phyloP scores from a whole-genome alignment of 2,329 filamentous ascomycete species.

The Chrysoporthe austroafricana region DNA sequence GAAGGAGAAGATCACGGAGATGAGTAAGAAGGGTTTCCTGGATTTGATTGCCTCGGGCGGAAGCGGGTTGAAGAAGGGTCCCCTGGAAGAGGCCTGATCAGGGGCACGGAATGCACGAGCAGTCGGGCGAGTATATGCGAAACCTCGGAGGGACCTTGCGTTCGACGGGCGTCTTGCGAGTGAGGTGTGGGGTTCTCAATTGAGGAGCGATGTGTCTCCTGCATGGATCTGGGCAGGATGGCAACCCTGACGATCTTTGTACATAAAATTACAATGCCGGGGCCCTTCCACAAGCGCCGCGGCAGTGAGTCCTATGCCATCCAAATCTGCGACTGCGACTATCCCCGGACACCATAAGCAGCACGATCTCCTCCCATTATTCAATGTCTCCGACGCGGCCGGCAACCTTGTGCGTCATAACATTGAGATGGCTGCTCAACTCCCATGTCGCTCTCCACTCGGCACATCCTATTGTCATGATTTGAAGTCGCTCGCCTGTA shows the following conservation, averaged over 20 bases:
- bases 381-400: not conserved
- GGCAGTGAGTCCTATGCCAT: not conserved
- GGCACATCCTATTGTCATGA: slow-evolving; percentile 21
- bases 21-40: slow-evolving; percentile 96
- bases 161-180: slow-evolving; percentile 9
- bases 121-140: not conserved
- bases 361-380: not conserved
- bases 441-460: not conserved
- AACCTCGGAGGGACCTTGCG: slow-evolving; percentile 1
- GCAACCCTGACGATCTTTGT: slow-evolving; percentile 14
- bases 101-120: not conserved
- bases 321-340: not conserved
- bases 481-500: slow-evolving; percentile 92
- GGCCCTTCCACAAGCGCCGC: not conserved
- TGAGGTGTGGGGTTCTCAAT: slow-evolving; percentile 24
- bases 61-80: slow-evolving; percentile 61
- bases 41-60: slow-evolving; percentile 78
- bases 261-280: slow-evolving; percentile 22
- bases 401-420: not conserved
- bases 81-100: slow-evolving; percentile 58
- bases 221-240: not conserved
- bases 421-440: too few relatives aligned
- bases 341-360: not conserved
- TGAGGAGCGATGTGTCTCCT: slow-evolving; percentile 17
- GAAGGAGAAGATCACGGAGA: slow-evolving; percentile 89